Evolutionary conservation across 2,329 filamentous ascomycete genomes (phyloP).

Genomic region (Penicillium sp.): DNA sequence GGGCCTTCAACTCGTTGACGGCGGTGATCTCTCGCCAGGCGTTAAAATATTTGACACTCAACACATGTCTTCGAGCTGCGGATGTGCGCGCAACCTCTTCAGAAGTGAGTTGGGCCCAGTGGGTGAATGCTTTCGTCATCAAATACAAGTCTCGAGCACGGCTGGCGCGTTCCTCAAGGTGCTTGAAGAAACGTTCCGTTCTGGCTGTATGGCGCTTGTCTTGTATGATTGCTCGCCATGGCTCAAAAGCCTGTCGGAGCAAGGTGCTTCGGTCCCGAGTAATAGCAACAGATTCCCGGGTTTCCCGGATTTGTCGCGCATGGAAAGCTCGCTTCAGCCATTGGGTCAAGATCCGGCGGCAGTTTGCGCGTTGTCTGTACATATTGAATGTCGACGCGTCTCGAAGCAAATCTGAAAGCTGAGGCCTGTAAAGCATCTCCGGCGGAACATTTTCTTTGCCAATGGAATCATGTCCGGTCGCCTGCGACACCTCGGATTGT

Average conservation of each 20-base stretch:
- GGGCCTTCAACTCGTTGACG: slow-evolving; percentile 58
- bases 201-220: slow-evolving; percentile 46
- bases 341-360: slow-evolving; percentile 43
- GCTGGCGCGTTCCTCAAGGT: slow-evolving; percentile 60
- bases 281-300: slow-evolving; percentile 48
- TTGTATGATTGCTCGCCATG: slow-evolving; percentile 48
- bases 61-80: slow-evolving; percentile 68
- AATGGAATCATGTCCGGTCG: slow-evolving; percentile 26
- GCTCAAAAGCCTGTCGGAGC: slow-evolving; percentile 55
- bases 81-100: slow-evolving; percentile 68
- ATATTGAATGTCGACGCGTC: slow-evolving; percentile 54
- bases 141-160: slow-evolving; percentile 68
- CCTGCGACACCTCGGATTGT: slow-evolving; percentile 21
- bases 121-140: slow-evolving; percentile 63
- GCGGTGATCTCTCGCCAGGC: slow-evolving; percentile 68
- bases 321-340: slow-evolving; percentile 52
- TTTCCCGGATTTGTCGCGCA: slow-evolving; percentile 36
- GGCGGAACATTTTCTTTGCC: slow-evolving; percentile 32
- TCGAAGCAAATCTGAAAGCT: slow-evolving; percentile 52
- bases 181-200: slow-evolving; percentile 56
- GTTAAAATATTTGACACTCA: slow-evolving; percentile 68
- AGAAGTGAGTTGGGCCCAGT: slow-evolving; percentile 68
- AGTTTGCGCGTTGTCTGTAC: slow-evolving; percentile 42
- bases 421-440: slow-evolving; percentile 50
- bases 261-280: slow-evolving; percentile 55